A percentile compares a stretch with the other conserved stretches of the same genome.
These are phyloP conservation scores for Aspergillus sp. DNA, from an alignment of 2,329 filamentous ascomycete genomes.

Conservation along the genomic window DNA sequence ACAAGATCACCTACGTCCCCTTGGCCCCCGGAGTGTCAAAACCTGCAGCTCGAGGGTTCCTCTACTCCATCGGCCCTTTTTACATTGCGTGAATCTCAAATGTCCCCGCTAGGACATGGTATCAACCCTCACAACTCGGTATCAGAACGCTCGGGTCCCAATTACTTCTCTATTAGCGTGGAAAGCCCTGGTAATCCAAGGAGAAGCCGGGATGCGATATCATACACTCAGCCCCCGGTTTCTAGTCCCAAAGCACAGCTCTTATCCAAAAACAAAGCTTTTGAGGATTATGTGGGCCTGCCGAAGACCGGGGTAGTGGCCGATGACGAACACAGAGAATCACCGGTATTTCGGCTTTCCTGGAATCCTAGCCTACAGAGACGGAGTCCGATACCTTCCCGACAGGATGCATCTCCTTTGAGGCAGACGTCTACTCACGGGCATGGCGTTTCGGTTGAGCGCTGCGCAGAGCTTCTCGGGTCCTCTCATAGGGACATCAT, in stretches of 20 bases:
- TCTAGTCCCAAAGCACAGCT: constrained; percentile 44
- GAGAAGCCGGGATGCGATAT: constrained; percentile 73
- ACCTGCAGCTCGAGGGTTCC: constrained; percentile 21
- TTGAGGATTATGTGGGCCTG: constrained; percentile 74
- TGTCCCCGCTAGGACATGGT: constrained; percentile 26
- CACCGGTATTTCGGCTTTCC: constrained; percentile 22
- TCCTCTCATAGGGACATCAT: constrained; percentile 59
- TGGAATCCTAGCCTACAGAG: constrained; percentile 16
- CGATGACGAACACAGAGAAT: constrained; percentile 23
- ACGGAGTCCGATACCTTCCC: not conserved
- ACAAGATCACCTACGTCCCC: constrained; percentile 37
- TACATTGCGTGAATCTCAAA: constrained; percentile 22
- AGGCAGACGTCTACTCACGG: constrained; percentile 38
- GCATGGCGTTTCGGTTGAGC: constrained; percentile 52
- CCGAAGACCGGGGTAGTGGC: constrained; percentile 47
- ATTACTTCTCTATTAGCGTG: constrained; percentile 80
- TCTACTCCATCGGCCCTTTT: constrained; percentile 22
- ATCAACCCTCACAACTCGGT: constrained; percentile 19
- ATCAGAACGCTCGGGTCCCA: constrained; percentile 62
- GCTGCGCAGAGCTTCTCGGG: constrained; percentile 60
- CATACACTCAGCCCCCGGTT: constrained; percentile 67
- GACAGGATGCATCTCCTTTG: not conserved
- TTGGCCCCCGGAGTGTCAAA: constrained; percentile 32
- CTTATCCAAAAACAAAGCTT: constrained; percentile 68
- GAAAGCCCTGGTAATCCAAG: constrained; percentile 62